Conservation (phyloP, 192 early-diverging fungal species). For the Dimargaris verticillata region DNA sequence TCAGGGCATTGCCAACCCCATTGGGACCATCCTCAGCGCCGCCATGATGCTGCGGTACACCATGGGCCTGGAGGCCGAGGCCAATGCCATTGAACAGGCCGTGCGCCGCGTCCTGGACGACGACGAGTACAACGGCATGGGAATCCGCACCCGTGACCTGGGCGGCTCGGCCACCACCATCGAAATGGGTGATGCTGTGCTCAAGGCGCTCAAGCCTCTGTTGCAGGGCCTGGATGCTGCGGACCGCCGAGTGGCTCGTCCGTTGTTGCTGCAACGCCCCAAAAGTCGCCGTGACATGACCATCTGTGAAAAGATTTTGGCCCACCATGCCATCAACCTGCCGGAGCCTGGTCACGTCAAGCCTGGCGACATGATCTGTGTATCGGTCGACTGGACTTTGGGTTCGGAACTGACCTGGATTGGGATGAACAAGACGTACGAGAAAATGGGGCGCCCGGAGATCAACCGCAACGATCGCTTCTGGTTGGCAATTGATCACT, state of each 20-base stretch:
- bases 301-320: constrained; percentile 61
- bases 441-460: constrained; percentile 53
- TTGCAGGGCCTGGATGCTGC: constrained; percentile 39
- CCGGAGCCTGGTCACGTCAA: constrained; percentile 42
- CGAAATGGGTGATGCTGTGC: constrained; percentile 85
- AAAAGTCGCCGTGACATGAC: constrained; percentile 48
- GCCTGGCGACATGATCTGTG: constrained; percentile 69
- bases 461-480: constrained; percentile 65
- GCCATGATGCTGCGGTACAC: constrained; percentile 94
- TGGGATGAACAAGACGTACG: constrained; percentile 74
- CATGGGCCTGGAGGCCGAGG: constrained; percentile 76
- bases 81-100: constrained; percentile 78
- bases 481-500: constrained; percentile 71
- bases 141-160: constrained; percentile 80
- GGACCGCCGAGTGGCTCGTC: constrained; percentile 24
- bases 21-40: constrained; percentile 90
- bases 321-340: constrained; percentile 57
- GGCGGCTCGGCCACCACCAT: constrained; percentile 67
- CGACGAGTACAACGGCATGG: constrained; percentile 41
- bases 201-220: constrained; percentile 43
- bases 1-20: constrained; percentile 88
- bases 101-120: constrained; percentile 85
- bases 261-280: constrained; percentile 29
- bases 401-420: constrained; percentile 72
- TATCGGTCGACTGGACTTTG: constrained; percentile 66